Conservation (phyloP, 2,329 filamentous ascomycete genomes). For the Stagonosporopsis vannaccii region DNA sequence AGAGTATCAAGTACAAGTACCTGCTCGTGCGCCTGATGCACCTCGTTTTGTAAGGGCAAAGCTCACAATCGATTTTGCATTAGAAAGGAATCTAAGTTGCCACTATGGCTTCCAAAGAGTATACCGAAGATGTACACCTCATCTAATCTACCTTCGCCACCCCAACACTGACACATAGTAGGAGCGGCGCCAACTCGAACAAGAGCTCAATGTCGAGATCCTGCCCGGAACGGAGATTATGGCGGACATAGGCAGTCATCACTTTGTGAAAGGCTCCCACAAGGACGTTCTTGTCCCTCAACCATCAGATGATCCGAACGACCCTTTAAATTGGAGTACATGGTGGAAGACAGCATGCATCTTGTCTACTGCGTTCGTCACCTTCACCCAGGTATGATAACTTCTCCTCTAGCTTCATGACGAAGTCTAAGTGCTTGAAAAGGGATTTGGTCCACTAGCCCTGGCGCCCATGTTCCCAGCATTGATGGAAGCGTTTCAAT, state of each 20-base stretch:
- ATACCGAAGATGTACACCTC: constrained; percentile 9
- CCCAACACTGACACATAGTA: constrained; percentile 22
- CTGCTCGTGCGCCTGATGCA: neutral
- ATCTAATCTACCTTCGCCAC: neutral
- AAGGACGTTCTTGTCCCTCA: constrained; percentile 62
- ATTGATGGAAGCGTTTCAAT: constrained; percentile 63
- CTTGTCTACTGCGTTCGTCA: constrained; percentile 54
- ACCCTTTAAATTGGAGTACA: constrained; percentile 63
- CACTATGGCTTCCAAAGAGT: constrained; percentile 15
- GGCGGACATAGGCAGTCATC: constrained; percentile 67
- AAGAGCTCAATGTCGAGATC: constrained; percentile 62
- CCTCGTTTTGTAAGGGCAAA: neutral
- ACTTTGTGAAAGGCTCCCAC: constrained; percentile 65
- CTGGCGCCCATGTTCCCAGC: constrained; percentile 67
- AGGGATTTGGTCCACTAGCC: constrained; percentile 62
- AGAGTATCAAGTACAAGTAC: constrained; percentile 3
- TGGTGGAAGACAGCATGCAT: constrained; percentile 60
- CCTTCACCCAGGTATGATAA: constrained; percentile 55
- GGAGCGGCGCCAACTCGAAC: constrained; percentile 57
- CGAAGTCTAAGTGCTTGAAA: neutral
- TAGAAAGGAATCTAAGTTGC: neutral
- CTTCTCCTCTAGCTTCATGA: neutral
- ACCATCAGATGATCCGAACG: constrained; percentile 58
- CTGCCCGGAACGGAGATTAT: constrained; percentile 67
- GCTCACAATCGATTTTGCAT: neutral